Evolutionary conservation across 306 rosid genomes (phyloP).

Genomic region (Acacia confusa): DNA sequence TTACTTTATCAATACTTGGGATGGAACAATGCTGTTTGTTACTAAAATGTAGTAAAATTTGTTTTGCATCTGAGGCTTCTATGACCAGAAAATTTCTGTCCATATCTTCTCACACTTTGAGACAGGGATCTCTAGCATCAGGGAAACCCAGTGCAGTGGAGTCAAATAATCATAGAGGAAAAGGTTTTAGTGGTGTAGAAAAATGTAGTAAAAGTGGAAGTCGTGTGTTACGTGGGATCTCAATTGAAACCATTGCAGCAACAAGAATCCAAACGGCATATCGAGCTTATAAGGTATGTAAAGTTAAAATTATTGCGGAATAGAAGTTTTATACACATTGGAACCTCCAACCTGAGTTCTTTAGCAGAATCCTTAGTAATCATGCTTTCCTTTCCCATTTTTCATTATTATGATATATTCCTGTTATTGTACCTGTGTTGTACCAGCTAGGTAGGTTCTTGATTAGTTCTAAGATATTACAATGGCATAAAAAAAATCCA

Average conservation of each 20-base stretch:
- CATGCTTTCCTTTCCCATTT: neutral
- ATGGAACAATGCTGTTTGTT: slow-evolving; percentile 16
- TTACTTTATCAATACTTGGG: neutral
- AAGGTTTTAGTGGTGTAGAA: slow-evolving; percentile 25
- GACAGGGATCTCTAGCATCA: slow-evolving; percentile 44
- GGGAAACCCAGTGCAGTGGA: slow-evolving; percentile 40
- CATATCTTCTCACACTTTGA: slow-evolving; percentile 19
- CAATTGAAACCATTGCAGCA: slow-evolving; percentile 68
- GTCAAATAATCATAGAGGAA: slow-evolving; percentile 27
- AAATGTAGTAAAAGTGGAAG: slow-evolving; percentile 31
- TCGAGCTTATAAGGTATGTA: slow-evolving; percentile 64
- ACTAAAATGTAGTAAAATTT: slow-evolving; percentile 10
- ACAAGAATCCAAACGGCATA: slow-evolving; percentile 70
- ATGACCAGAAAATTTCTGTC: slow-evolving; percentile 11
- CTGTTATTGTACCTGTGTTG: neutral
- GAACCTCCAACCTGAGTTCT: neutral
- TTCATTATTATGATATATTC: neutral
- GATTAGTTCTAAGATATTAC: neutral
- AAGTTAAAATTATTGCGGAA: slow-evolving; percentile 8
- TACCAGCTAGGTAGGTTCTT: neutral
- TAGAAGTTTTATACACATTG: neutral
- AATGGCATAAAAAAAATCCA: neutral
- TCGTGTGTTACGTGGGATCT: slow-evolving; percentile 40
- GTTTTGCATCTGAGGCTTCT: slow-evolving; percentile 8
- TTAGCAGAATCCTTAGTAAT: neutral